Conservation (phyloP, 768 basidiomycete genomes). For the Gloeopeniophorella convolvens region DNA sequence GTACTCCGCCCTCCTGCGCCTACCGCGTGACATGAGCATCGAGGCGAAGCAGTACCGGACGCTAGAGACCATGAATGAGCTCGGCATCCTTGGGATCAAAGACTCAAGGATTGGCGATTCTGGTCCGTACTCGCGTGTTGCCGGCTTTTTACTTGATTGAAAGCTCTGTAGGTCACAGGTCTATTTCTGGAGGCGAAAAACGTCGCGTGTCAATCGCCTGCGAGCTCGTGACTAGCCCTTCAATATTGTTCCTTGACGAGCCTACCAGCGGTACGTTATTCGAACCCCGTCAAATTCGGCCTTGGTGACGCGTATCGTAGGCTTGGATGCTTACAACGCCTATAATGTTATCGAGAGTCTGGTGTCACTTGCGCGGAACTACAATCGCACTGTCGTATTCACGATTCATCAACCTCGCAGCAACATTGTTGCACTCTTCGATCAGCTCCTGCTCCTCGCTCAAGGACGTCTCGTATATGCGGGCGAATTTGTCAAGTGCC, state of each 20-base stretch:
- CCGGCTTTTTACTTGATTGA: not conserved
- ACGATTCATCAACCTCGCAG: conserved; percentile 98
- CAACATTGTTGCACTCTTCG: conserved; percentile 95
- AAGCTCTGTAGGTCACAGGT: conserved; percentile 57
- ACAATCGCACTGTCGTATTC: conserved; percentile 93
- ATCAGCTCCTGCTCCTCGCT: conserved; percentile 82
- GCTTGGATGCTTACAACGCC: conserved; percentile 93
- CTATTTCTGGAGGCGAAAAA: conserved; percentile 97
- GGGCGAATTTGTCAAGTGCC: conserved; percentile 67
- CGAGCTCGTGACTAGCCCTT: conserved; percentile 95
- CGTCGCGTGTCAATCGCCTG: conserved; percentile 95
- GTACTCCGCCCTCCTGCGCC: conserved; percentile 82
- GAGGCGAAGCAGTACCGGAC: conserved; percentile 95
- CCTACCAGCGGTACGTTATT: conserved; percentile 81
- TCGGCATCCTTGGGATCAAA: conserved; percentile 89
- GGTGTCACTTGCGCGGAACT: conserved; percentile 76
- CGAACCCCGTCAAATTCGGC: not conserved
- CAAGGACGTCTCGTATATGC: conserved; percentile 82
- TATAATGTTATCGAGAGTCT: conserved; percentile 90
- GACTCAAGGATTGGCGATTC: conserved; percentile 85
- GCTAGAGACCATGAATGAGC: conserved; percentile 91
- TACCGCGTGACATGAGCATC: conserved; percentile 92
- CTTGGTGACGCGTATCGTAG: conserved; percentile 31
- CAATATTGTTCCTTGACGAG: conserved; percentile 93
- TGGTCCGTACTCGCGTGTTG: conserved; percentile 45